Conservation (phyloP, 768 basidiomycete species). For the Xerocomellus dryophilus region DNA sequence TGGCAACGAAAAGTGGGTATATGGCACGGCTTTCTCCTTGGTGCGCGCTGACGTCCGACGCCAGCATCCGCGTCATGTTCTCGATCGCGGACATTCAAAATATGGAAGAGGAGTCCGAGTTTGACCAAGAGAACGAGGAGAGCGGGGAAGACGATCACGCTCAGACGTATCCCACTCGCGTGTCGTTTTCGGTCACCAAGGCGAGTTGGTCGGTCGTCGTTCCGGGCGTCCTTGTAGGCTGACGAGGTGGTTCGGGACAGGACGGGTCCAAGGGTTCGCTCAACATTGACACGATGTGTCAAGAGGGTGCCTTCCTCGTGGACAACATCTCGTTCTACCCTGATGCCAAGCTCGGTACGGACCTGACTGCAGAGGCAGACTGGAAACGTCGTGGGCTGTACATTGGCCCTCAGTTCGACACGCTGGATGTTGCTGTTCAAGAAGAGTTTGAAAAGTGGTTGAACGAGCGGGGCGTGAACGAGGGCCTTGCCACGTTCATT, state of each 20-base stretch:
- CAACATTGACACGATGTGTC: slow-evolving; percentile 72
- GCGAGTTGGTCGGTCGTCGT: slow-evolving; percentile 31
- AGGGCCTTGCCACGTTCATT: slow-evolving; percentile 78
- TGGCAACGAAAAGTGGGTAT: slow-evolving; percentile 84
- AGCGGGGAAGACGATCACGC: slow-evolving; percentile 29
- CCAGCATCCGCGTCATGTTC: slow-evolving; percentile 76
- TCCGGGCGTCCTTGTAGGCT: background rate
- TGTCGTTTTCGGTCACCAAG: slow-evolving; percentile 84
- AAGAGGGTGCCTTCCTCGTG: slow-evolving; percentile 78
- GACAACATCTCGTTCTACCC: slow-evolving; percentile 88
- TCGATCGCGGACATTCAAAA: slow-evolving; percentile 84
- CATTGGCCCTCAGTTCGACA: slow-evolving; percentile 92
- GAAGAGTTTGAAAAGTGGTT: slow-evolving; percentile 90
- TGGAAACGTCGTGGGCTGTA: slow-evolving; percentile 91
- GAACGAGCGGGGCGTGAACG: slow-evolving; percentile 86
- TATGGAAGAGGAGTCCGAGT: slow-evolving; percentile 38
- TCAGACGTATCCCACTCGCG: slow-evolving; percentile 67
- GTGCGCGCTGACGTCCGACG: background rate
- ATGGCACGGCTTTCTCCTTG: no score
- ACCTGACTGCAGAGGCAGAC: slow-evolving; percentile 83
- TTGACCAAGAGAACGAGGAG: slow-evolving; percentile 40
- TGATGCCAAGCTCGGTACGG: slow-evolving; percentile 67
- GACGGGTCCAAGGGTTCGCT: slow-evolving; percentile 58
- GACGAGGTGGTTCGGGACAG: slow-evolving; percentile 32
- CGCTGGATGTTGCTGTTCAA: slow-evolving; percentile 83